Conservation (phyloP, 305 asterid genomes). For the Fraxinus platypoda region DNA sequence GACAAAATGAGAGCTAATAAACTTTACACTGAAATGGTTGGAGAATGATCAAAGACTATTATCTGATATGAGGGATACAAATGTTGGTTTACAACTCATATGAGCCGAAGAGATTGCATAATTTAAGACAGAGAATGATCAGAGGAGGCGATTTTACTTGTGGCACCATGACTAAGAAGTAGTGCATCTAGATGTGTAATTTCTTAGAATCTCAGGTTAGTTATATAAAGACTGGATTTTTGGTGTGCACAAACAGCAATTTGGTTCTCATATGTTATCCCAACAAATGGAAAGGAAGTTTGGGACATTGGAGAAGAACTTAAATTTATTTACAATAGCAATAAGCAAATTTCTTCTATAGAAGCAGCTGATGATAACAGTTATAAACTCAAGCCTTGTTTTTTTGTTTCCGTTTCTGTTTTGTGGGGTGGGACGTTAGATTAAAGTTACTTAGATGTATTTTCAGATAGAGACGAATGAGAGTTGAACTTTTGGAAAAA, state of each 20-base stretch:
- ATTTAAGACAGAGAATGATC: not conserved
- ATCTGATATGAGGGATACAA: not conserved
- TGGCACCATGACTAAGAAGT: not conserved
- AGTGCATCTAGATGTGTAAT: not conserved
- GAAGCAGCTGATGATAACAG: not conserved
- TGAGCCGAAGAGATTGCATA: not conserved
- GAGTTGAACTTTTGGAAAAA: not conserved
- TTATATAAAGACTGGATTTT: not conserved
- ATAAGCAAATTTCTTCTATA: not conserved
- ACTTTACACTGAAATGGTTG: constrained; percentile 34
- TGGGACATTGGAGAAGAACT: not conserved
- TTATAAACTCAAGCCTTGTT: not conserved
- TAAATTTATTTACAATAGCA: not conserved
- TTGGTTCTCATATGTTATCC: not conserved
- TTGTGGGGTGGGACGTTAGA: not conserved
- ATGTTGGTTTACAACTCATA: not conserved
- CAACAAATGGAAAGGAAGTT: not conserved
- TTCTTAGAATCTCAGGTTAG: not conserved
- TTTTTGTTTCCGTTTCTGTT: not conserved
- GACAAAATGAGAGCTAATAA: constrained; percentile 33
- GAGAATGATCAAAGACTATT: constrained; percentile 5
- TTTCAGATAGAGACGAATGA: not conserved
- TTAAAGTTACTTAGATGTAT: not conserved
- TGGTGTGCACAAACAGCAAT: not conserved
- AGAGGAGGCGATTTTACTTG: not conserved